Evolutionary conservation across 176 grass and related monocot species (phyloP), one percentile per base, ranked within the genome.

Genomic region (Bolboschoenus planiculmis): DNA sequence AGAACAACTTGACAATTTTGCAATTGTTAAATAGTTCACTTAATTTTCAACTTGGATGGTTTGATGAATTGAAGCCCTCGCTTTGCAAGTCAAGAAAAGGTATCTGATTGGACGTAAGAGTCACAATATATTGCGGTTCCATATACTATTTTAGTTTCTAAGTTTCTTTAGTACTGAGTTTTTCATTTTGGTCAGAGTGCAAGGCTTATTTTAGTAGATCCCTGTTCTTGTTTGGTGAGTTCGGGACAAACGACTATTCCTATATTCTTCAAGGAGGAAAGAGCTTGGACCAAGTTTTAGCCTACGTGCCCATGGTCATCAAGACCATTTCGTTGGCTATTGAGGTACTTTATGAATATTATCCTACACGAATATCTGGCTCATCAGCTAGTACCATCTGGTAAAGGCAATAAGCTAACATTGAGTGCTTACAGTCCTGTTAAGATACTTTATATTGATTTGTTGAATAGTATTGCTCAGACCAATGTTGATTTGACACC

Each of bases 41-140:
- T n/a, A 86, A 87, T 20, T 57, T 94, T 59, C 91, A 93, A 54
- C 83, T 91, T 30, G 44, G 89, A 57, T 94, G 89, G 89, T 89
- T 91, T 74, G 86, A 89, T 87, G 79, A 94, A 58, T 91, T 84
- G 55, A 81, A 46, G 57, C 57, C 79, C 26, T 81, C 79, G 16
- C 34, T 81, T 29, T 63, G 79, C 79, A 81, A 81, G n/a, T 61
- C 79, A 60, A 4, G 1, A 81, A 63, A 63, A 60, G 79, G 56
- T 81, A 63, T 46, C 15, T 63, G 53, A 16, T 11, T 75, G 18
- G 74, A 48, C 48, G 31, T 39, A 34, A 33, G 10, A 80, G 34
- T 39, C 8, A 81, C 9, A 4, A 30, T 23, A 62, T 44, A 21
- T 80, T 35, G 18, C 55, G 13, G 11, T 16, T 34, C 7, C 35